Evolutionary conservation across 2,329 filamentous ascomycete genomes (phyloP).

Genomic region (Arthrobotrys sinensis): DNA sequence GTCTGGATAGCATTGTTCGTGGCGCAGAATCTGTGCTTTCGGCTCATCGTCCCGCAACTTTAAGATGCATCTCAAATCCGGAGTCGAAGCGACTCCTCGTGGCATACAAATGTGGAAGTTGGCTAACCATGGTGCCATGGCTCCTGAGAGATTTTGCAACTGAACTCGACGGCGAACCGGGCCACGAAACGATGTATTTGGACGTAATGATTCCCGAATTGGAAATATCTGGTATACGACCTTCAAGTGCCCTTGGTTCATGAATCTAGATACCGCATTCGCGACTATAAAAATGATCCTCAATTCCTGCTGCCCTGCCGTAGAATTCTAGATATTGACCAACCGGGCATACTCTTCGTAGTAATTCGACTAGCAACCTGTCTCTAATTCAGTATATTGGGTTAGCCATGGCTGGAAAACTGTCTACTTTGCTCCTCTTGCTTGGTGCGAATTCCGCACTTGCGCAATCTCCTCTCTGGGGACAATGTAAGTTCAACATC

Average conservation of each 20-base stretch:
- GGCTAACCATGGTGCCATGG: slow-evolving; percentile 15
- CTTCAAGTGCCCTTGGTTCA: background rate
- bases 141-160: background rate
- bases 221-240: background rate
- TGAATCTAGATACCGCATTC: background rate
- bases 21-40: slow-evolving; percentile 17
- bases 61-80: slow-evolving; percentile 20
- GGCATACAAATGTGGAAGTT: background rate
- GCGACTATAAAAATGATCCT: slow-evolving; percentile 5
- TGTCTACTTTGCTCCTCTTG: slow-evolving; percentile 31
- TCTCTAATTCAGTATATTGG: background rate
- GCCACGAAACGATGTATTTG: slow-evolving; percentile 12
- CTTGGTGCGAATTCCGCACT: slow-evolving; percentile 34
- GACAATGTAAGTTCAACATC: slow-evolving; percentile 43
- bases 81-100: slow-evolving; percentile 18
- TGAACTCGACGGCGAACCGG: slow-evolving; percentile 27
- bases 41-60: slow-evolving; percentile 52
- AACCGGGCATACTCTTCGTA: background rate
- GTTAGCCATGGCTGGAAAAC: slow-evolving; percentile 31
- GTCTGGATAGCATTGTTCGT: background rate
- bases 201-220: background rate
- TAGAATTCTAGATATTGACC: background rate
- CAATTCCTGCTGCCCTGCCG: background rate
- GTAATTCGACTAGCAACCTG: background rate
- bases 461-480: slow-evolving; percentile 45